phyloP scores from a whole-genome alignment of 169 alveolate genomes.

The Plasmodium relictum region DNA sequence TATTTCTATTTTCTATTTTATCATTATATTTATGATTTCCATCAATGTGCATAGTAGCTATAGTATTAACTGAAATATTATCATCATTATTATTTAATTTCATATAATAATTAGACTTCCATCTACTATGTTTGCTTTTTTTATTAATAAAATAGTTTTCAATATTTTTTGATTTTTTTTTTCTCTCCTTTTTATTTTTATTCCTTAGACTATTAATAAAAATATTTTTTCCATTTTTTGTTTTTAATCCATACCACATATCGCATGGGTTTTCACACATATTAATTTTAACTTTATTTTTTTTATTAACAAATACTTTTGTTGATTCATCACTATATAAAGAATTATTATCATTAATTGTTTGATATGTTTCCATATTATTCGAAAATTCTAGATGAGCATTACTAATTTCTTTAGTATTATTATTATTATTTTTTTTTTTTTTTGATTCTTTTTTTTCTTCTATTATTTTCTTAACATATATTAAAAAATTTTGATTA shows the following conservation, averaged over 20 bases:
- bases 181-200: conserved; percentile 18
- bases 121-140: conserved; percentile 26
- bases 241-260: conserved; percentile 87
- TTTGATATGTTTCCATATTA: conserved; percentile 39
- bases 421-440: conserved; percentile 22
- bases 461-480: conserved; percentile 62
- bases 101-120: conserved; percentile 33
- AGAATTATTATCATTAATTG: conserved; percentile 39
- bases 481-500: conserved; percentile 47
- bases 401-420: conserved; percentile 8
- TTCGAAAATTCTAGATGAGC: conserved; percentile 10
- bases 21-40: conserved; percentile 63
- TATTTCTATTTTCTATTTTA: not conserved
- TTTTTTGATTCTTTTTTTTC: conserved; percentile 50
- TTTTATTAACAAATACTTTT: conserved; percentile 47
- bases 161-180: conserved; percentile 16
- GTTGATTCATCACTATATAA: conserved; percentile 68
- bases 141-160: conserved; percentile 44
- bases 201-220: conserved; percentile 79
- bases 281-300: conserved; percentile 64
- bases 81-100: conserved; percentile 28
- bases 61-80: conserved; percentile 51
- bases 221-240: conserved; percentile 83
- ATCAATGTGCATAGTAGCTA: conserved; percentile 74
- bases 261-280: conserved; percentile 88